Percentiles rank a stretch among this genome's conserved stretches.
phyloP scores from a whole-genome alignment of 176 grass and related monocot genomes.

The Miscanthus lutarioriparius region DNA sequence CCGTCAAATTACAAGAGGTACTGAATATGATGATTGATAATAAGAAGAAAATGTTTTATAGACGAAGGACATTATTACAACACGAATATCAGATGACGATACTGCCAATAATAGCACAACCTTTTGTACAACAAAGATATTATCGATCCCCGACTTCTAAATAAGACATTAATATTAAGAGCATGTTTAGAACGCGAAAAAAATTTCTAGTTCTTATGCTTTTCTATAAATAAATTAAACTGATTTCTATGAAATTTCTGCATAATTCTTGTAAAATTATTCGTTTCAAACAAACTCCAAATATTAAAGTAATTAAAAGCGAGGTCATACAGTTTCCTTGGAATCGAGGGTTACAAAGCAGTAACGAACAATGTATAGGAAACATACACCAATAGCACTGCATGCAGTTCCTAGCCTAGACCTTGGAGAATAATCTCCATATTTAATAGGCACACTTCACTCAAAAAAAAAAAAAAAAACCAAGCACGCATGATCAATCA shows the following conservation, averaged over 20 bases:
- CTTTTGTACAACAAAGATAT: not conserved
- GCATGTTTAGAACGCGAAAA: too few relatives aligned
- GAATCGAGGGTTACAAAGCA: not conserved
- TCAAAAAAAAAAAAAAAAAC: not conserved
- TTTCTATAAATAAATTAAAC: not conserved
- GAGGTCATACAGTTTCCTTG: not conserved
- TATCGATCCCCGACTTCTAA: not conserved
- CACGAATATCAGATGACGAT: not conserved
- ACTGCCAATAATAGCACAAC: not conserved
- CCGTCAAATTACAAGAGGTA: not conserved
- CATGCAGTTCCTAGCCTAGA: not conserved
- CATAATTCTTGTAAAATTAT: not conserved
- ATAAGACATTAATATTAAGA: not conserved
- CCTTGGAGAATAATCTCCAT: too few relatives aligned
- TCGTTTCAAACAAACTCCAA: not conserved
- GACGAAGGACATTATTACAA: not conserved
- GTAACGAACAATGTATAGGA: not conserved
- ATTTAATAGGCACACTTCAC: not conserved
- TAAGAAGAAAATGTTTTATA: too few relatives aligned
- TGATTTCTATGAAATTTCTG: not conserved
- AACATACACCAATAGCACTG: not conserved
- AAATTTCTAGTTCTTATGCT: too few relatives aligned
- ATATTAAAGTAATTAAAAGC: not conserved
- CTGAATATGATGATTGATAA: not conserved
- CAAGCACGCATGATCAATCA: not conserved